These are phyloP conservation scores for Neofusicoccum parvum DNA, from an alignment of 2,329 filamentous ascomycete genomes.

Conservation along the genomic window DNA sequence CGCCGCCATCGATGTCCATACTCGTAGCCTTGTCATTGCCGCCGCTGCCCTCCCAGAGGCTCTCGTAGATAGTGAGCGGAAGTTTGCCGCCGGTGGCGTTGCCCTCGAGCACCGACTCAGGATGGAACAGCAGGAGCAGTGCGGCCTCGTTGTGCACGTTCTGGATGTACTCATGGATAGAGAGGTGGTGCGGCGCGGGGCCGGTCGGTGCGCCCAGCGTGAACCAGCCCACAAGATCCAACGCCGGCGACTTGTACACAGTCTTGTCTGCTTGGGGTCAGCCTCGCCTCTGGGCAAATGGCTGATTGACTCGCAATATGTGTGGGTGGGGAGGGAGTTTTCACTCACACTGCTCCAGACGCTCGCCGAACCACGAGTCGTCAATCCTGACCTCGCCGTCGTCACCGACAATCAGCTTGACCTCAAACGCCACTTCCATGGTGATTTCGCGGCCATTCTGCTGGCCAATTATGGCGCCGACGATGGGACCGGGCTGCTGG, in stretches of 20 bases:
- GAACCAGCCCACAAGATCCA: slow-evolving; percentile 89
- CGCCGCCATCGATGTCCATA: slow-evolving; percentile 65
- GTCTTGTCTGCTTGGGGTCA: slow-evolving; percentile 67
- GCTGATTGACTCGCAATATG: neutral
- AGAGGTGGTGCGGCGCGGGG: slow-evolving; percentile 66
- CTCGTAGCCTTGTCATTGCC: slow-evolving; percentile 37
- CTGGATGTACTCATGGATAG: slow-evolving; percentile 78
- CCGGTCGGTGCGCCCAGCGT: slow-evolving; percentile 74
- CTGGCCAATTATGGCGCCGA: slow-evolving; percentile 87
- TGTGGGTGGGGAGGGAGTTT: neutral
- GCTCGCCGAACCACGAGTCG: slow-evolving; percentile 70
- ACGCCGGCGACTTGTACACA: slow-evolving; percentile 80
- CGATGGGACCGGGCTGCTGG: slow-evolving; percentile 71
- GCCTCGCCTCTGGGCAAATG: slow-evolving; percentile 5
- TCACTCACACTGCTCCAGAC: slow-evolving; percentile 79
- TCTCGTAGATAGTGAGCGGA: slow-evolving; percentile 90
- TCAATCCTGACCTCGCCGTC: slow-evolving; percentile 66
- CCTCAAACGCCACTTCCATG: slow-evolving; percentile 91
- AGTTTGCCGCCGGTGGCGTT: slow-evolving; percentile 73
- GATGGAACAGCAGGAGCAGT: slow-evolving; percentile 86
- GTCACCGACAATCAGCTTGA: slow-evolving; percentile 55
- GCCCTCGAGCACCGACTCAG: slow-evolving; percentile 56
- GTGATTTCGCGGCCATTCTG: slow-evolving; percentile 90
- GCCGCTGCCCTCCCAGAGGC: slow-evolving; percentile 48
- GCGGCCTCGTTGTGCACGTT: slow-evolving; percentile 78